Evolutionary conservation across 305 asterid genomes (phyloP).

Genomic region (Striga hermonthica): DNA sequence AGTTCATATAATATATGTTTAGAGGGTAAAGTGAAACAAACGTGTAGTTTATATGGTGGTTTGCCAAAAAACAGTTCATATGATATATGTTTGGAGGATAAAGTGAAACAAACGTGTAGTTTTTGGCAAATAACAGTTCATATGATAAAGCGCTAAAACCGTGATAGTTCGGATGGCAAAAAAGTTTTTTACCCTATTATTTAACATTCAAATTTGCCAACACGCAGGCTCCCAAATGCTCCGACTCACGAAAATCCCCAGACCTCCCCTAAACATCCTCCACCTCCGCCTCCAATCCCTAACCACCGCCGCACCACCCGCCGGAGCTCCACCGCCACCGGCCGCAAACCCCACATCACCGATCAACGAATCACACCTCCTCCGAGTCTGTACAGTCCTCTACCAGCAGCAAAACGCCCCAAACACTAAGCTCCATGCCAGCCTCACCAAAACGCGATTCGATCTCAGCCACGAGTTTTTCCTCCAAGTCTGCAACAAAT

Average conservation of each 20-base stretch:
- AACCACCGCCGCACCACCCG: constrained; percentile 28
- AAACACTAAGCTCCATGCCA: constrained; percentile 49
- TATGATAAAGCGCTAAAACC: too few species aligned
- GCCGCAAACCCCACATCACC: constrained; percentile 35
- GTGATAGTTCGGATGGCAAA: too few species aligned
- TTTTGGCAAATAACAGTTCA: too few species aligned
- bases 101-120: too few species aligned
- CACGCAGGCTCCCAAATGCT: constrained; percentile 33
- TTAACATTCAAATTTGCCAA: background rate
- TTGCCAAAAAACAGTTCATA: too few species aligned
- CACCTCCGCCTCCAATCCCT: constrained; percentile 36
- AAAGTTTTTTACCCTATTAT: too few species aligned
- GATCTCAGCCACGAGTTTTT: constrained; percentile 72
- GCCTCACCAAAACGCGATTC: constrained; percentile 54
- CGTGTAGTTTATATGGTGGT: too few species aligned
- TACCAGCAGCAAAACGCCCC: constrained; percentile 82
- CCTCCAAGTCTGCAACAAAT: constrained; percentile 80
- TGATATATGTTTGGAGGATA: too few species aligned
- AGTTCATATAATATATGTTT: too few species aligned
- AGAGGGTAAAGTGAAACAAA: too few species aligned
- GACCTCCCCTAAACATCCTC: constrained; percentile 29
- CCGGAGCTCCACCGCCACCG: constrained; percentile 29
- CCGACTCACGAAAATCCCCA: constrained; percentile 29
- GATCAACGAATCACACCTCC: constrained; percentile 60
- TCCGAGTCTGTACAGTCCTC: constrained; percentile 76